Base-by-base conservation (phyloP, 2,329 filamentous ascomycete species). In the Alternaria postmessia region DNA sequence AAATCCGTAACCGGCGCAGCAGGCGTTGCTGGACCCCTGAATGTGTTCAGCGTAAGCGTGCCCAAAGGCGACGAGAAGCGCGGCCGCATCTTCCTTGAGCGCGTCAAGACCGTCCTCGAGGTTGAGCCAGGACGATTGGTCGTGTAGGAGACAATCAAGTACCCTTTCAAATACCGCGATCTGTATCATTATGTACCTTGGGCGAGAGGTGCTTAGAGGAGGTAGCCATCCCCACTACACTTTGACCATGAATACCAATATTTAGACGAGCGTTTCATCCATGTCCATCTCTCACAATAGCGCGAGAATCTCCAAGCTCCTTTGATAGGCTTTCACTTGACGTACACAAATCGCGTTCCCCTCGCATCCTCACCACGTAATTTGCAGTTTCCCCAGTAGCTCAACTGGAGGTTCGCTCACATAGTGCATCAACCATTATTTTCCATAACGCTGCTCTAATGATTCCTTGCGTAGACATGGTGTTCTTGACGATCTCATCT, bases 31-130 rank as follows among this genome's bases (percentile, higher is more conserved):
- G 75, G 82, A 3, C 86, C 89, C 14, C 81, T 87, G 55, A 96
- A 96, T 76, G 82, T 94, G 0, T 96, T 98, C 76, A 94, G 88
- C 71, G 82, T 99, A 52, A 89, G 84, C 28, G 94, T 96, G 20
- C 88, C 90, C 39, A 88, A 87, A 80, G 87, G 87, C 8, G 95
- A 99, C 78, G 91, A 94, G 85, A 87, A 89, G 82, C 86, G 93
- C 71, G 95, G 92, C 14, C 85, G 87, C 73, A 84, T 89, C 11
- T 99, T 97, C 81, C 80, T 99, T 65, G 90, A 94, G 80, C 88
- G 92, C 70, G 87, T 97, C 74, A 97, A 97, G 87, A 81, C 85
- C 46, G 89, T 94, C 26, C 80, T 99, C 68, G 78, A 80, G 62
- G 73, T 60, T 14, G 76, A 80, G 57, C 78, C 78, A 8, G 78